These are phyloP conservation scores for Cymbidium sinense DNA, from an alignment of 106 monocot genomes.

Conservation along the genomic window DNA sequence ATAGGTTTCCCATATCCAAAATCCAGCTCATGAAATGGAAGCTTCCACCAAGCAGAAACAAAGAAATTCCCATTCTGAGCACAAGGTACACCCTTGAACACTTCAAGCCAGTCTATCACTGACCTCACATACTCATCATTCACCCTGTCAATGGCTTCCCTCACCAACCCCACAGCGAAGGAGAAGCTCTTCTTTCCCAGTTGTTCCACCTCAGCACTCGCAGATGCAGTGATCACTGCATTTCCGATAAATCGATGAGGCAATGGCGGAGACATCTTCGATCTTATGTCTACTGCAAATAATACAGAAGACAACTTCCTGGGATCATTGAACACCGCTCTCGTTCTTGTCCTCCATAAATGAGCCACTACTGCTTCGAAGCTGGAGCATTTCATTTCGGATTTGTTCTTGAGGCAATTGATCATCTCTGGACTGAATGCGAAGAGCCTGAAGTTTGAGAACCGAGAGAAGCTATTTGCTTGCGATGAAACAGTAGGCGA, in stretches of 20 bases:
- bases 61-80: slow-evolving; percentile 53
- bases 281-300: slow-evolving; percentile 69
- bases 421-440: slow-evolving; percentile 44
- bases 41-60: slow-evolving; percentile 84
- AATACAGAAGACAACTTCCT: slow-evolving; percentile 34
- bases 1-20: slow-evolving; percentile 60
- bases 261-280: slow-evolving; percentile 54
- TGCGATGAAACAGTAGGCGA: slow-evolving; percentile 23
- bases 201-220: slow-evolving; percentile 32
- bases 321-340: slow-evolving; percentile 38
- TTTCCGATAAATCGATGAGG: slow-evolving; percentile 48
- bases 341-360: slow-evolving; percentile 61
- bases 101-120: slow-evolving; percentile 76
- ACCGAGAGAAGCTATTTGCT: slow-evolving; percentile 9
- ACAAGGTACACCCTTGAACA: slow-evolving; percentile 57
- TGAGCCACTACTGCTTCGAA: slow-evolving; percentile 76
- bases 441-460: slow-evolving; percentile 30
- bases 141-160: slow-evolving; percentile 49
- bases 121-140: slow-evolving; percentile 75
- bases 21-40: slow-evolving; percentile 70
- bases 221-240: slow-evolving; percentile 51
- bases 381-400: slow-evolving; percentile 40
- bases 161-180: slow-evolving; percentile 42
- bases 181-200: slow-evolving; percentile 18
- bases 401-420: slow-evolving; percentile 36